Base-by-base conservation (phyloP, 306 rosid species). In the Vigna hirtella region DNA sequence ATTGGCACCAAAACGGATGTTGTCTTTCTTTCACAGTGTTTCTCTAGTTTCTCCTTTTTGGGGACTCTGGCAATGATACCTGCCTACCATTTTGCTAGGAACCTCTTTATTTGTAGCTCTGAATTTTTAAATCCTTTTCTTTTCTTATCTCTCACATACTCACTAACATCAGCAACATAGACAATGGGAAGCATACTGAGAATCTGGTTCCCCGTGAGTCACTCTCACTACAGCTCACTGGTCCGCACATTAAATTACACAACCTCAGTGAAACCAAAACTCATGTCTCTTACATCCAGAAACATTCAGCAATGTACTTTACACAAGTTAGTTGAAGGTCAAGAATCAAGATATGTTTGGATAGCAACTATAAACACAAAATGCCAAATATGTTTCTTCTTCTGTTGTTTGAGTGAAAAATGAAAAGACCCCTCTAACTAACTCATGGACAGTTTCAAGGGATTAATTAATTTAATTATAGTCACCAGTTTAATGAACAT, bases 21-120 rank as follows among this genome's bases (percentile, higher is more conserved):
- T 77, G 66, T 74, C 57, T 68, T 79, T 82, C 61, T 72, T 84
- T 86, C 82, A 61, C 15, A 64, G 70, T 82, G 77, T 57, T 81
- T 70, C 79, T 86, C 65, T 22, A 5, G 53, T 74, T 65, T 81
- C 83, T 80, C 84, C 77, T 89, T 91, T 86, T 81, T 43, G 20
- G 82, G 84, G 75, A 4, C 68, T 72, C 50, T 36, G 61, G 85
- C 81, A 88, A 91, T 89, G 86, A 91, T 91, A 87, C 62, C 81
- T 24, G 88, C 71, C 81, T 24, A 61, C 82, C 90, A 76, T 86
- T 70, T 82, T 69, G 79, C 69, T 78, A 55, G 79, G 80, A 78
- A 4, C 22, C 43, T 74, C 77, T 87, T 87, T 86, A 73, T 73
- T 43, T 22, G 42, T 77, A 48, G 74, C 75, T 82, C 63, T 48